Base-by-base conservation (phyloP, 306 rosid species). In the Canavalia gladiata region DNA sequence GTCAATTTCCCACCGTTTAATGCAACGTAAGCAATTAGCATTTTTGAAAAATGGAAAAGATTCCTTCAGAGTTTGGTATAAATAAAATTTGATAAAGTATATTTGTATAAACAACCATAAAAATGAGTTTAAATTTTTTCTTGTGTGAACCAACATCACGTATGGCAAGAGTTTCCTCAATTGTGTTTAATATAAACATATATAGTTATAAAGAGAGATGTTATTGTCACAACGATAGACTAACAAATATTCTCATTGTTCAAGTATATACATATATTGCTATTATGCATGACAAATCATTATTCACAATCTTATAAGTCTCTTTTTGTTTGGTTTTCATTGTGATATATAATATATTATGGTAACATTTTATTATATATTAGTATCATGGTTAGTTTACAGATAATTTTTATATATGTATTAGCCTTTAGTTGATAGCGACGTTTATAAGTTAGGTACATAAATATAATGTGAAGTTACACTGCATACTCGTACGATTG, bases 401-500 rank as follows among this genome's bases (percentile, higher is more conserved):
- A n/a, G 4, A 8, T 35, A 54, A 5, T 4, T 55, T 65, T n/a
- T 2, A 7, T 41, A 25, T 41, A 28, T 28, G 67, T 39, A 56
- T 77, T 65, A 39, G 12, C 11, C 25, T 6, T 67, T 68, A 34
- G 3, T 56, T 49, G 68, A 67, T 25, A 31, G 62, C 28, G 31
- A 54, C 62, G n/a, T 55, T 65, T 45, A 60, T 2, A 64, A 11
- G 57, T 6, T 25, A 55, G 81, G 51, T 25, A 8, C n/a, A 73
- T 5, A 57, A 31, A 74, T 42, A 46, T 68, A 57, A 33, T 55
- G 76, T 76, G 6, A 42, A 67, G 60, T 59, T 41, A 63, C 33
- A 57, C 7, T 0, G 42, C 6, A 12, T 55, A 51, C 29, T 79
- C 11, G 75, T 68, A 84, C 64, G 65, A 75, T 75, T 75, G 81